A percentile compares a stretch with the other conserved stretches of the same genome.
These are phyloP conservation scores for Cutaneotrichosporon mucoides DNA, from an alignment of 1,284 basidiomycete genomes.

Conservation along the genomic window DNA sequence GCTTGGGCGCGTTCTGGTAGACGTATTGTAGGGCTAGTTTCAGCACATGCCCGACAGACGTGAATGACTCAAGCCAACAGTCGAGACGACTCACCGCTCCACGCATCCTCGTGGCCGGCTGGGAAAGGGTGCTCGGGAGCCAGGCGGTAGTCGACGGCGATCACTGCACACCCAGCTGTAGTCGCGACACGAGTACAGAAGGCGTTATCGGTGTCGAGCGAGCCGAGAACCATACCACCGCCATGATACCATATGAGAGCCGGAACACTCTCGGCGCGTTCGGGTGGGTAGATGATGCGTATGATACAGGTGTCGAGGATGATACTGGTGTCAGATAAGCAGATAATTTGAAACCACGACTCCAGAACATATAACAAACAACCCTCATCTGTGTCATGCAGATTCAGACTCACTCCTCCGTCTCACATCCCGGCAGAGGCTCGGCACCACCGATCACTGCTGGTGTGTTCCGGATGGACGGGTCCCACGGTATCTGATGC, in stretches of 20 bases:
- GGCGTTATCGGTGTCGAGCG: conserved; percentile 57
- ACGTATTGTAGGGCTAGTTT: not conserved
- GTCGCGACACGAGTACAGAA: conserved; percentile 45
- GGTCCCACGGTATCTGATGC: not conserved
- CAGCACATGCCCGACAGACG: not conserved
- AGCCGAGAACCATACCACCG: conserved; percentile 69
- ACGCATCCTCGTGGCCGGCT: conserved; percentile 65
- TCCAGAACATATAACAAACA: no score
- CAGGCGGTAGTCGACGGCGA: conserved; percentile 68
- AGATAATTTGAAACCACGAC: no score
- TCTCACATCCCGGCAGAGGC: not conserved
- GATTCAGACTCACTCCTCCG: not conserved
- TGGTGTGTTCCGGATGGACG: not conserved
- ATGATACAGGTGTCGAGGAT: not conserved
- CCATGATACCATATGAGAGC: conserved; percentile 11
- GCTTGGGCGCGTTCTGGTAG: not conserved
- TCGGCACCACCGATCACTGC: not conserved
- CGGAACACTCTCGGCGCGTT: not conserved
- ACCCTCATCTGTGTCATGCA: not conserved
- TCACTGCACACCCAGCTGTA: conserved; percentile 52
- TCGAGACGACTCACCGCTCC: not conserved
- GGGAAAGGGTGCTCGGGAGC: conserved; percentile 71
- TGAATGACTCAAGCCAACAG: no score
- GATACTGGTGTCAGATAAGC: not conserved
- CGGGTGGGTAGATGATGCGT: not conserved